Evolutionary conservation across 1,284 basidiomycete species (phyloP), one percentile per base, ranked within the genome.

Genomic region (Mycosarcoma mackinlayi): DNA sequence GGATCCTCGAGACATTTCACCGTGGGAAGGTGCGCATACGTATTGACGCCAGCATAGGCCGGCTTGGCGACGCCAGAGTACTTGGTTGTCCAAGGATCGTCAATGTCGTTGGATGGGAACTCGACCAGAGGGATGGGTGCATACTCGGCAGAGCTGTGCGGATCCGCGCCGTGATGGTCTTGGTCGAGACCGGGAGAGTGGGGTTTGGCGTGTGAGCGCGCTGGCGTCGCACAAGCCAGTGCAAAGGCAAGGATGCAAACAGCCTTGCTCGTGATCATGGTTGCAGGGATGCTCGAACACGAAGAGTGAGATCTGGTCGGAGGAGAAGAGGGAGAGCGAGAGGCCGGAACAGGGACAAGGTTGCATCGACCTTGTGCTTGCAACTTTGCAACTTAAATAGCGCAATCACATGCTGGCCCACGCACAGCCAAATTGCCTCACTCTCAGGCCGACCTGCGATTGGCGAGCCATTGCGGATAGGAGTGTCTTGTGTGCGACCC

Each of bases 11-110:
- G 51, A 35, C 58, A 64, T 11, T 55, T 61, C 4, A 57, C 50
- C 1, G 61, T 68, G 8, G 73, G 73, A 9, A 75, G 49, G 30
- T 73, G 73, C 11, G 73, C 70, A 21, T 72, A 75, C 3, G 70
- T 75, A 41, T 65, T 73, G 50, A 74, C 47, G 16, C 71, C 71
- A 23, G 67, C 45, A 31, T 54, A 73, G 11, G 59, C 63, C 3
- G 59, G 62, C 18, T 52, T 46, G 28, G 47, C 56, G 3, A 63
- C 62, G 11, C 63, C 68, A 21, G 48, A 53, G n/a, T 71, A 71
- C 44, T 71, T 71, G 37, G 42, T 41, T 16, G 54, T 62, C 68
- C 63, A 71, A 4, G 68, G 68, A 50, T 71, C 68, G 3, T 21
- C 21, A 27, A 54, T 55, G 46, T 71, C 62, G 63, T 71, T 71